These are phyloP conservation scores for Porphyrellus cyaneotinctus DNA, from an alignment of 768 basidiomycete genomes.

Conservation along the genomic window DNA sequence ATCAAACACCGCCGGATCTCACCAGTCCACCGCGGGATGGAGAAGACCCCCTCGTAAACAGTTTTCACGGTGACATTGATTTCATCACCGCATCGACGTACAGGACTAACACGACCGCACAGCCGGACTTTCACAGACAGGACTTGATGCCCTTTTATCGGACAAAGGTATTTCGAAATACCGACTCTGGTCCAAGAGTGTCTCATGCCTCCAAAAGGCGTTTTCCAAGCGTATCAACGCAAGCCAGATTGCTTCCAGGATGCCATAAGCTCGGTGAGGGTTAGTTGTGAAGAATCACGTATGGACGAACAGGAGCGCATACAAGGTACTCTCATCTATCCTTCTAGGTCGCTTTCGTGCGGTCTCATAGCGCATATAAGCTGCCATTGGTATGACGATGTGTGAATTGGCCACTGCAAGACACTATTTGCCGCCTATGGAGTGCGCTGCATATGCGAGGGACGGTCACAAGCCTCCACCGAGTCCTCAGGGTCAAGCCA, in stretches of 20 bases:
- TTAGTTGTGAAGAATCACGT: constrained; percentile 52
- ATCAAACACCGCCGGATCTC: constrained; percentile 23
- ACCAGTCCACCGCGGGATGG: constrained; percentile 1
- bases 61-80: constrained; percentile 21
- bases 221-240: constrained; percentile 39
- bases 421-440: constrained; percentile 62
- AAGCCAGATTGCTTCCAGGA: constrained; percentile 63
- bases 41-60: constrained; percentile 11
- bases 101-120: constrained; percentile 11
- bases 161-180: constrained; percentile 14
- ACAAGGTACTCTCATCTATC: constrained; percentile 39
- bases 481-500: constrained; percentile 32
- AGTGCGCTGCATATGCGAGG: constrained; percentile 41
- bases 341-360: not conserved
- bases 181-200: not conserved
- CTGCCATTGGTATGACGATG: constrained; percentile 72
- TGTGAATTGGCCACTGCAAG: constrained; percentile 76
- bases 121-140: constrained; percentile 21
- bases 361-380: constrained; percentile 38
- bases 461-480: constrained; percentile 2
- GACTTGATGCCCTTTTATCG: constrained; percentile 15
- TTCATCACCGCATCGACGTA: constrained; percentile 1
- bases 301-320: constrained; percentile 59
- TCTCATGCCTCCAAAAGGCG: constrained; percentile 30
- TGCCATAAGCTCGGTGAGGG: constrained; percentile 44